Evolutionary conservation across 2,329 filamentous ascomycete species (phyloP), one percentile per base, ranked within the genome.

Genomic region (Penicillium rolfsii): DNA sequence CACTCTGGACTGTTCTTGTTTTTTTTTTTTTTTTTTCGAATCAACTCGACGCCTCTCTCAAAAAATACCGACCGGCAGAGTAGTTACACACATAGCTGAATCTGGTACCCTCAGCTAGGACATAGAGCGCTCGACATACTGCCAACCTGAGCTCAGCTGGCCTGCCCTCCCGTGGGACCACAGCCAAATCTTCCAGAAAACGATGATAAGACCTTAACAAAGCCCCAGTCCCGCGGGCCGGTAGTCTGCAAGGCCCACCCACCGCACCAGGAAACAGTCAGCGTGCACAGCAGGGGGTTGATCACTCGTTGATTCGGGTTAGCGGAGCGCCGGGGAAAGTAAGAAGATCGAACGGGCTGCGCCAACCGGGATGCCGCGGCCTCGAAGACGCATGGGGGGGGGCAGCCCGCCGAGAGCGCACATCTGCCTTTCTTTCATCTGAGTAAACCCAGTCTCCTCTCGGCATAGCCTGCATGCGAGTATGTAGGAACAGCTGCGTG

Each of bases 171-270:
- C 26, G 30, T 33, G 30, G 12, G 22, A 22, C 12, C 16, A 19
- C 30, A 9, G 48, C 48, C 28, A 22, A 5, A n/a, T 30, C 48
- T 50, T 50, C 48, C 48, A 50, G 30, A 50, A 50, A 50, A 19
- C 9, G 48, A 35, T 49, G 3, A 22, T 50, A 11, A 9, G 30
- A 35, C 48, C 48, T 30, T 30, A 35, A 35, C 48, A 50, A 50
- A 35, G 48, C 48, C 48, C 46, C 30, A 50, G 48, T 50, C 28
- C 48, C 4, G 48, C 30, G 28, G 28, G n/a, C 48, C 19, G 48
- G 48, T 16, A 50, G 28, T 50, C 28, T 50, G 28, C 30, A 50
- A 50, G 46, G 46, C 48, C 48, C 48, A 50, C 48, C 28, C n/a
- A 50, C 48, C 48, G n/a, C 46, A 33, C 46, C 28, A 35, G 46